phyloP scores from a whole-genome alignment of 2,329 filamentous ascomycete species.

The Colletotrichum kahawae region DNA sequence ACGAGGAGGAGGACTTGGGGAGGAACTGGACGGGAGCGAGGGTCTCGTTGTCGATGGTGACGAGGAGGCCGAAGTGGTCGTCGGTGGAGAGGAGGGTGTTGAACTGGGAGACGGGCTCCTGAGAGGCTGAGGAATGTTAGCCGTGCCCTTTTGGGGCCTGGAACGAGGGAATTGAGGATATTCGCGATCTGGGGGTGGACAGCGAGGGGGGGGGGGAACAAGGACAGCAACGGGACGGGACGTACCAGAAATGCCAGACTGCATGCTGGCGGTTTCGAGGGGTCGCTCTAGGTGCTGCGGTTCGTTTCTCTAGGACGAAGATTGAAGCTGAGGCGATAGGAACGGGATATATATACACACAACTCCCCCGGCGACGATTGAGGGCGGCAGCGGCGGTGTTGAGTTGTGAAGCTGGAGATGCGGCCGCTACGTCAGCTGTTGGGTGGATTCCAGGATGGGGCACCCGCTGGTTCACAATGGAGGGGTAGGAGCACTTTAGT shows the following conservation, averaged over 20 bases:
- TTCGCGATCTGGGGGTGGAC: neutral
- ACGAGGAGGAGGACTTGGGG: slow-evolving; percentile 61
- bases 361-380: neutral
- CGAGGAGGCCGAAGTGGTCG: slow-evolving; percentile 72
- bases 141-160: neutral
- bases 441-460: neutral
- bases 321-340: neutral
- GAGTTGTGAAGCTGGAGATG: slow-evolving; percentile 1
- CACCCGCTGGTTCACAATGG: neutral
- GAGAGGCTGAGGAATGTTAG: slow-evolving; percentile 60
- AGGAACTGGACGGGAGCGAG: slow-evolving; percentile 64
- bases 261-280: slow-evolving; percentile 53
- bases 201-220: neutral
- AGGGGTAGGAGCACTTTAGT: neutral
- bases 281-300: neutral
- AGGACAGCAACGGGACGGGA: neutral
- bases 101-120: slow-evolving; percentile 79
- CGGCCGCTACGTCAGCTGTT: slow-evolving; percentile 16
- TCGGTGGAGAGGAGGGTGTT: slow-evolving; percentile 67
- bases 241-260: slow-evolving; percentile 78
- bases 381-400: neutral
- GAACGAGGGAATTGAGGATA: neutral
- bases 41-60: slow-evolving; percentile 71
- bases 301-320: neutral
- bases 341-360: neutral